These are phyloP conservation scores for Isochrysis galbana DNA, from an alignment of 78 protist genomes.

Conservation along the genomic window DNA sequence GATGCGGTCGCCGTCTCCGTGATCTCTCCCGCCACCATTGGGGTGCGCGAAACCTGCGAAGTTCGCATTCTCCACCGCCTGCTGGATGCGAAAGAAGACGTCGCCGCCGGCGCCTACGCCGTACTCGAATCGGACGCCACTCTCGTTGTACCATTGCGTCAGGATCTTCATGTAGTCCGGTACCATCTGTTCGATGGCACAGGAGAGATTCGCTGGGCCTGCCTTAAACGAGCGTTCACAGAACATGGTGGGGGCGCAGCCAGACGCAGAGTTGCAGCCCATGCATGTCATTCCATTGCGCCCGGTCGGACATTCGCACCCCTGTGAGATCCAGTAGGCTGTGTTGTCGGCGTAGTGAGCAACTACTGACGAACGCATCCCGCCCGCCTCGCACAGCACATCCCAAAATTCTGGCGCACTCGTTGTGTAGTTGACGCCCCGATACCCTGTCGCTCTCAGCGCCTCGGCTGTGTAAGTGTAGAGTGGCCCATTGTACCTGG, in stretches of 20 bases:
- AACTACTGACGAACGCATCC: neutral
- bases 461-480: neutral
- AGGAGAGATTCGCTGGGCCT: neutral
- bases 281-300: neutral
- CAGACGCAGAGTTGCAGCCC: neutral
- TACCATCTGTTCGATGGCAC: neutral
- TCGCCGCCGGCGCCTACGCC: neutral
- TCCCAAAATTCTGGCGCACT: neutral
- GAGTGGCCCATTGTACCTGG: neutral
- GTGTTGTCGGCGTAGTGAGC: neutral
- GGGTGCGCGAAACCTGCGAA: neutral
- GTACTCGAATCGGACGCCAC: neutral
- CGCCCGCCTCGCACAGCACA: slow-evolving; percentile 5
- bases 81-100: neutral
- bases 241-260: neutral
- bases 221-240: neutral
- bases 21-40: neutral
- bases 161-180: neutral
- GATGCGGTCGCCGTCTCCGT: neutral
- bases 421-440: neutral
- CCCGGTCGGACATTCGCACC: neutral
- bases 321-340: neutral
- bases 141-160: neutral
- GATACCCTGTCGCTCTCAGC: neutral
- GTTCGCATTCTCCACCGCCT: neutral